Percentiles rank a stretch among this genome's conserved stretches.
Conservation (phyloP, 2,329 filamentous ascomycete genomes). For the Paraphoma sp. region DNA sequence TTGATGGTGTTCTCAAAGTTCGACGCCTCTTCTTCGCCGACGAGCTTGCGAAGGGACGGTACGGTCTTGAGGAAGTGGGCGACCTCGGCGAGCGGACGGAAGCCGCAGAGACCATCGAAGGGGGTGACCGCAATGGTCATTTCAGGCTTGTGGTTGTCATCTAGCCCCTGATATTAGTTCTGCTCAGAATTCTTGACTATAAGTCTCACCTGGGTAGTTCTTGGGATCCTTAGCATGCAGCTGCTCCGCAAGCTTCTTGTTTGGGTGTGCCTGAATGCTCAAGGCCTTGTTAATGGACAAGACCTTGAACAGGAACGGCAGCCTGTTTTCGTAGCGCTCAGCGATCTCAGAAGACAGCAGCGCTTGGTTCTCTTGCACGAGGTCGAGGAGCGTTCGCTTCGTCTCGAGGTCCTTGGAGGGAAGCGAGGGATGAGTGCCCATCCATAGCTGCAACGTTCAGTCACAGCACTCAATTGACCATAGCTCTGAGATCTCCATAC, state of each 20-base stretch:
- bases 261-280: constrained; percentile 95
- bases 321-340: constrained; percentile 77
- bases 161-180: constrained; percentile 19
- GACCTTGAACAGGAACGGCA: constrained; percentile 98
- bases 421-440: constrained; percentile 97
- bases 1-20: constrained; percentile 57
- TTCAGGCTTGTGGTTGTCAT: constrained; percentile 99
- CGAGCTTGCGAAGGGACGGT: constrained; percentile 56
- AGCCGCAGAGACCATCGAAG: constrained; percentile 95
- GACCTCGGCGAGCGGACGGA: constrained; percentile 87
- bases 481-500: constrained; percentile 52
- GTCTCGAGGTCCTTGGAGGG: constrained; percentile 89
- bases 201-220: constrained; percentile 78
- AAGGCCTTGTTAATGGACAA: constrained; percentile 94
- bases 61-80: constrained; percentile 78
- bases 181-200: not conserved
- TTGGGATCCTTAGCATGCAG: constrained; percentile 85
- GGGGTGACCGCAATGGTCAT: constrained; percentile 98
- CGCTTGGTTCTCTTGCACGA: constrained; percentile 84
- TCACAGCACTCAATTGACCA: not conserved
- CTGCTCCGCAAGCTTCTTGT: constrained; percentile 91
- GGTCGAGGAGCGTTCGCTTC: constrained; percentile 82
- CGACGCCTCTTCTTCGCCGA: constrained; percentile 56
- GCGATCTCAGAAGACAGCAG: constrained; percentile 77
- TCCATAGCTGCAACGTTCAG: constrained; percentile 78